These are phyloP conservation scores for Mortierella sp. DNA, from an alignment of 371 early-diverging fungal species.

Conservation along the genomic window DNA sequence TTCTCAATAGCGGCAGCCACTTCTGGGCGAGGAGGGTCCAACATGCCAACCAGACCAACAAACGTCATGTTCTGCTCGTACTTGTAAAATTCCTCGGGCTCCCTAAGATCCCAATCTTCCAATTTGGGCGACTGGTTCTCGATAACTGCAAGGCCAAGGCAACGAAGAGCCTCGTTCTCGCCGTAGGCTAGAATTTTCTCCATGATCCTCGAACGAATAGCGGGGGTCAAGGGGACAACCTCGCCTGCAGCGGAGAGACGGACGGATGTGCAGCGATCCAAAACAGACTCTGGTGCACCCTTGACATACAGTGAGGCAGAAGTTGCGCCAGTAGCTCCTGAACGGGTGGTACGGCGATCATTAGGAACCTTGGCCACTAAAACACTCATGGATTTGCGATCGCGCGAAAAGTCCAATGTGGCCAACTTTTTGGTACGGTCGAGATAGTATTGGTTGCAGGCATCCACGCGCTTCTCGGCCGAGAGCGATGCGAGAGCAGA, in stretches of 20 bases:
- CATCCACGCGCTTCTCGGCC: slow-evolving; percentile 66
- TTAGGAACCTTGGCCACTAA: slow-evolving; percentile 61
- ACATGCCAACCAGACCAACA: slow-evolving; percentile 82
- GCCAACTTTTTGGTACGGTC: slow-evolving; percentile 53
- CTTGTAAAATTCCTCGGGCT: slow-evolving; percentile 70
- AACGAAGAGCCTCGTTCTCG: slow-evolving; percentile 81
- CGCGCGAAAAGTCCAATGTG: slow-evolving; percentile 94
- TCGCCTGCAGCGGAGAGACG: slow-evolving; percentile 59
- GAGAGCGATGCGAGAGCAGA: slow-evolving; percentile 58
- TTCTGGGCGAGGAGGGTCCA: slow-evolving; percentile 87
- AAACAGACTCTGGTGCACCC: slow-evolving; percentile 94
- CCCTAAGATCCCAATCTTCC: slow-evolving; percentile 64
- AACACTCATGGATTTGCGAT: slow-evolving; percentile 97
- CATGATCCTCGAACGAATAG: slow-evolving; percentile 70
- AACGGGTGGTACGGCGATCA: slow-evolving; percentile 41
- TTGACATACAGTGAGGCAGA: slow-evolving; percentile 76
- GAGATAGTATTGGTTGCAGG: slow-evolving; percentile 48
- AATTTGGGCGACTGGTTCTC: slow-evolving; percentile 66
- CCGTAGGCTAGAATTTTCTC: slow-evolving; percentile 83
- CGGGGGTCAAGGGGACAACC: slow-evolving; percentile 75
- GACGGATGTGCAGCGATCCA: slow-evolving; percentile 87
- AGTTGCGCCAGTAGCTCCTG: slow-evolving; percentile 49
- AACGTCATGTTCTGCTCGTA: slow-evolving; percentile 88
- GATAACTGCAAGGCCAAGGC: slow-evolving; percentile 89
- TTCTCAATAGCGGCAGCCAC: slow-evolving; percentile 70